phyloP scores from a whole-genome alignment of 2,329 filamentous ascomycete species.

The Byssothecium circinans region DNA sequence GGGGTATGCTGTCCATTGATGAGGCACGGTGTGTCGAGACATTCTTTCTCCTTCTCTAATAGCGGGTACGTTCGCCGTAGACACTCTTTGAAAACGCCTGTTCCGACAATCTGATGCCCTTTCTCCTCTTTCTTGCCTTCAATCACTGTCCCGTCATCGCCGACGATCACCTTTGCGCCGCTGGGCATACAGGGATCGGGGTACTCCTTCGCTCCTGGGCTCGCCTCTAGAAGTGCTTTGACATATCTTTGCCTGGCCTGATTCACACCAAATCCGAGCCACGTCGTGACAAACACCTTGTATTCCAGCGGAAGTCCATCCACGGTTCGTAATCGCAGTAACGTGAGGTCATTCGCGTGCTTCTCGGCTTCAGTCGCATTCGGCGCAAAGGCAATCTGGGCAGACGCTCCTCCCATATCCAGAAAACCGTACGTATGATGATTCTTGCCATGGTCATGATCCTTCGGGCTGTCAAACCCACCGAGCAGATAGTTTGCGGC shows the following conservation, averaged over 20 bases:
- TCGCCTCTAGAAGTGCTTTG: constrained; percentile 70
- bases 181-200: constrained; percentile 89
- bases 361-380: constrained; percentile 88
- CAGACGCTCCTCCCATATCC: constrained; percentile 97
- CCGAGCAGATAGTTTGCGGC: constrained; percentile 94
- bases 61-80: constrained; percentile 79
- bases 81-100: constrained; percentile 85
- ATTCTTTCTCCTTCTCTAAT: constrained; percentile 85
- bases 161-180: constrained; percentile 73
- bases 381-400: constrained; percentile 96
- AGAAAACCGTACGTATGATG: constrained; percentile 97
- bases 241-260: constrained; percentile 85
- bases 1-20: constrained; percentile 91
- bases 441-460: constrained; percentile 78
- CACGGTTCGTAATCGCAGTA: constrained; percentile 81
- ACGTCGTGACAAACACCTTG: constrained; percentile 91
- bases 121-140: constrained; percentile 46
- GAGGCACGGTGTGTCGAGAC: constrained; percentile 80
- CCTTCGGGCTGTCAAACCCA: constrained; percentile 76
- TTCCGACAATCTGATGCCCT: constrained; percentile 67
- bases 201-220: constrained; percentile 65
- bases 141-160: constrained; percentile 67
- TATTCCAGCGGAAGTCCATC: constrained; percentile 79
- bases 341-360: constrained; percentile 84
- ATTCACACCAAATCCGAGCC: constrained; percentile 97